A percentile compares a stretch with the other conserved stretches of the same genome.
Evolutionary conservation across 345 rosid species (phyloP).

Genomic region (Eutrema japonicum): DNA sequence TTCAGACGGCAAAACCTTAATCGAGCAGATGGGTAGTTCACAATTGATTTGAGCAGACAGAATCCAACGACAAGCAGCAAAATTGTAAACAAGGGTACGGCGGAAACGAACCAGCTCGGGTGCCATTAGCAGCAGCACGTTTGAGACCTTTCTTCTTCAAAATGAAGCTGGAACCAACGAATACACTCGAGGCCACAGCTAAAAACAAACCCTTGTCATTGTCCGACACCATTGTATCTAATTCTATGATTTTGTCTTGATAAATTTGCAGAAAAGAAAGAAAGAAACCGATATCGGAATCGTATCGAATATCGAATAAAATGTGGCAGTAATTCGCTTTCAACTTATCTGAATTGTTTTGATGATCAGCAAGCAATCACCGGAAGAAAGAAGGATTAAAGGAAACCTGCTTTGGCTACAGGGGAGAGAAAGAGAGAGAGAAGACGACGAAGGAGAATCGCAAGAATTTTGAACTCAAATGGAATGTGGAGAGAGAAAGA

Average conservation of each 20-base stretch:
- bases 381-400: not conserved
- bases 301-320: too few relatives aligned
- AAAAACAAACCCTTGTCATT: constrained; percentile 74
- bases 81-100: not conserved
- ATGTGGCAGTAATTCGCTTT: too few relatives aligned
- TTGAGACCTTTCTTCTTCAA: constrained; percentile 95
- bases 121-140: constrained; percentile 80
- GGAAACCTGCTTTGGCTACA: not conserved
- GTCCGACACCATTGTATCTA: constrained; percentile 50
- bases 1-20: too few relatives aligned
- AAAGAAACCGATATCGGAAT: too few relatives aligned
- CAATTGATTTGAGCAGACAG: not conserved
- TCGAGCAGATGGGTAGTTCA: not conserved
- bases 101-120: constrained; percentile 68
- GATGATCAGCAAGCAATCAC: too few relatives aligned
- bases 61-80: not conserved
- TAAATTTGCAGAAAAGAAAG: not conserved
- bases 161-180: constrained; percentile 89
- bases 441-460: constrained; percentile 20
- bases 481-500: constrained; percentile 4
- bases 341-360: not conserved
- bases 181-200: constrained; percentile 75
- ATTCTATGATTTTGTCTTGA: not conserved
- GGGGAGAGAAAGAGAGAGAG: not conserved
- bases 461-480: not conserved